phyloP scores from a whole-genome alignment of 2,329 filamentous ascomycete species.

The Acrodontium crateriforme region DNA sequence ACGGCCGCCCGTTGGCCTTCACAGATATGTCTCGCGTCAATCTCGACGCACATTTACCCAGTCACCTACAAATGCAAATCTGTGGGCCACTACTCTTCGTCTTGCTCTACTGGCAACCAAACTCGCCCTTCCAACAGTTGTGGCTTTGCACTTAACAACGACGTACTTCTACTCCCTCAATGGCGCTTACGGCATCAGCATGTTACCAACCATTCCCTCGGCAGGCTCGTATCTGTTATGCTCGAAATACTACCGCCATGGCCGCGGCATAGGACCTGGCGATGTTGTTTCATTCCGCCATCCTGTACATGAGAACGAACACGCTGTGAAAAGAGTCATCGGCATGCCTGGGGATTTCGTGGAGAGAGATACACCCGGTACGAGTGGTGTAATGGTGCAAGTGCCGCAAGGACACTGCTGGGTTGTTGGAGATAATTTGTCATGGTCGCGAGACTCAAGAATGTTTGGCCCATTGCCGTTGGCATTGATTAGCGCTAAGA shows the following conservation, averaged over 20 bases:
- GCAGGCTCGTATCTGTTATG: conserved; percentile 56
- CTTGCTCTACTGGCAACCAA: no score
- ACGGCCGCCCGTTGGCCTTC: no score
- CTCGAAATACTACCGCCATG: conserved; percentile 53
- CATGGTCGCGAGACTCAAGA: conserved; percentile 73
- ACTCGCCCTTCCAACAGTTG: no score
- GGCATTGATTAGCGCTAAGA: conserved; percentile 71
- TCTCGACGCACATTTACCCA: no score
- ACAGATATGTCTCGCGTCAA: no score
- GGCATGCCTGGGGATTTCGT: conserved; percentile 54
- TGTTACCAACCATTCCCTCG: conserved; percentile 71
- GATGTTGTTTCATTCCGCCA: conserved; percentile 71
- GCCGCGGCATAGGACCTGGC: conserved; percentile 57
- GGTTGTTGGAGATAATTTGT: conserved; percentile 76
- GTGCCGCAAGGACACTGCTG: conserved; percentile 89
- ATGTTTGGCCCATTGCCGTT: conserved; percentile 76
- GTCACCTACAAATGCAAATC: no score
- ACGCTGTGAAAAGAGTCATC: conserved; percentile 62
- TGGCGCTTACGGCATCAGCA: conserved; percentile 58
- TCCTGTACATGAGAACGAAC: conserved; percentile 42
- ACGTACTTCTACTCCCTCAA: conserved; percentile 51
- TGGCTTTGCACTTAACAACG: no score
- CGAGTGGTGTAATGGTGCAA: conserved; percentile 45
- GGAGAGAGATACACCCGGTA: conserved; percentile 45
- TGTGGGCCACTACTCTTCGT: no score